A percentile compares a stretch with the other conserved stretches of the same genome.
Conservation (phyloP, 2,329 filamentous ascomycete genomes). For the Colletotrichum lindemuthianum region DNA sequence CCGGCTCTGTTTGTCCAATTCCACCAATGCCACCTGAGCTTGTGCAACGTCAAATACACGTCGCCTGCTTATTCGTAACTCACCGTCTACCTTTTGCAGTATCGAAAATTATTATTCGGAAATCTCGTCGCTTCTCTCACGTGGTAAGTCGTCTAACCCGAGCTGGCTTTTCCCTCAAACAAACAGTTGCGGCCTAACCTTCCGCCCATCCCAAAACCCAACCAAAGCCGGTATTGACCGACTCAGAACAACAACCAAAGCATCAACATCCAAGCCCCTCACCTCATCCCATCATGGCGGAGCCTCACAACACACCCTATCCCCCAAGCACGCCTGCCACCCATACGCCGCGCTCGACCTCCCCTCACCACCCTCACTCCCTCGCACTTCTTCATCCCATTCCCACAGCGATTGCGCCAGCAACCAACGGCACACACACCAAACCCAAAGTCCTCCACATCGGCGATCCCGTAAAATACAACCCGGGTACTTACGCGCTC, state of each 20-base stretch:
- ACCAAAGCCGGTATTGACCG: not conserved
- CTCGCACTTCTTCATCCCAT: slow-evolving; percentile 26
- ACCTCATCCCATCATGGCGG: slow-evolving; percentile 49
- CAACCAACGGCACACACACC: slow-evolving; percentile 32
- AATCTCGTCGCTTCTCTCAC: too few species aligned
- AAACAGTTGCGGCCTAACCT: not conserved
- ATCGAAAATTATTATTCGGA: not conserved
- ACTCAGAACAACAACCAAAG: not conserved
- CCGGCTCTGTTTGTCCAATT: slow-evolving; percentile 1
- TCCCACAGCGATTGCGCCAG: too few species aligned
- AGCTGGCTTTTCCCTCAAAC: slow-evolving; percentile 1
- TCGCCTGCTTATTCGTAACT: not conserved
- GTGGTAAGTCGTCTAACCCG: not conserved
- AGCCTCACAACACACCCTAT: slow-evolving; percentile 58
- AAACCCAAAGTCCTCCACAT: slow-evolving; percentile 75
- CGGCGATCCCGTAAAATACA: slow-evolving; percentile 70
- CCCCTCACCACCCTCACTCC: slow-evolving; percentile 45
- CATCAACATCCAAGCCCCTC: not conserved
- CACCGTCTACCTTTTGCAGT: not conserved
- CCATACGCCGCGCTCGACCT: slow-evolving; percentile 55
- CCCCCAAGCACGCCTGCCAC: slow-evolving; percentile 44
- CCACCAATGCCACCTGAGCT: slow-evolving; percentile 16
- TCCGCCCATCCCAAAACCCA: not conserved
- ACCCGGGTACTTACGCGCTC: slow-evolving; percentile 55
- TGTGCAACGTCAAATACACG: not conserved